Base-by-base conservation (phyloP, 106 monocot genomes). In the Hemerocallis citrina region DNA sequence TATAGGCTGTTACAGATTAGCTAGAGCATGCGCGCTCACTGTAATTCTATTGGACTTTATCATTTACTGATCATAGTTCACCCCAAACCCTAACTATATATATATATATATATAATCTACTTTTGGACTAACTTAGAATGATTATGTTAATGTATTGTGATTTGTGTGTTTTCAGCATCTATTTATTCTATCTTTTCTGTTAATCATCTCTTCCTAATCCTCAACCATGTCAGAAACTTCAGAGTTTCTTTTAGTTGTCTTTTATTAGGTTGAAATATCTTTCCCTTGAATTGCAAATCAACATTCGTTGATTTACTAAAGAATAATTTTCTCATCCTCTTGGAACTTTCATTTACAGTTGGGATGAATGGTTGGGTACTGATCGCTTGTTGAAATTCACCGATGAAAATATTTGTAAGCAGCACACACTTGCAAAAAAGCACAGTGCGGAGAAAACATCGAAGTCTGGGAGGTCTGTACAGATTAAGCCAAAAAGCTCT, bases 311-410 rank as follows among this genome's bases (percentile, higher is more conserved):
- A 30, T 68, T 22, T 44, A 15, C 0, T 34, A 21, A 11, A 55
- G 36, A 52, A 61, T 43, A 45, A 22, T 48, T 40, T 13, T 65
- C n/a, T 63, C 2, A 11, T 21, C 36, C 39, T 9, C 19, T 62
- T 59, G 65, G 31, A 13, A 66, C 40, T 63, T 62, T 14, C n/a
- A 15, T 54, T 67, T 68, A 64, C 64, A 96, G 91, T 60, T 96
- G 96, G 96, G 96, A 96, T 74, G 96, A 96, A 73, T 96, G 96
- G 96, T 72, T 91, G 67, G 81, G 41, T 19, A 61, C 62, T 41
- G 78, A 81, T 41, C 86, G 96, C 38, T 77, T 96, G 73, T 59
- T 96, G 71, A 91, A 84, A 68, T 65, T 67, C 36, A 91, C 73
- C 10, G 77, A 91, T 11, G 87, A 81, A 41, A 96, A 96, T 75